Base-by-base conservation (phyloP, 306 rosid species). In the Dryas alaskensis region DNA sequence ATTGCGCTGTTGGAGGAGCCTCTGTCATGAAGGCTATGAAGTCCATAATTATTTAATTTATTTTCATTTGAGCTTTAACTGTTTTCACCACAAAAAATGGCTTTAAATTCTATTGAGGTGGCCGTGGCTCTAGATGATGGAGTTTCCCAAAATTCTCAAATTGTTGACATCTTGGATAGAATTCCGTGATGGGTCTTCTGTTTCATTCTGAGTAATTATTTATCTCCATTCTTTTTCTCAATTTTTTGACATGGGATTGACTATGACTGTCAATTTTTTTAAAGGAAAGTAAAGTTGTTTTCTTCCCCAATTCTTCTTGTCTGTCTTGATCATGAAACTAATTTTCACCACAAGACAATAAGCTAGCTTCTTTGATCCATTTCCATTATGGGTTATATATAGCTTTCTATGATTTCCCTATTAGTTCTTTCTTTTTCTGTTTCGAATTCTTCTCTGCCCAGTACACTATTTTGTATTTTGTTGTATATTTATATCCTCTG, bases 1-100 rank as follows among this genome's bases (percentile, higher is more conserved):
- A 80, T 88, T 84, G 25, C 79, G 80, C 87, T 80, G 85, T 81
- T 12, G 63, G 70, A 44, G 65, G 70, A 70, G 52, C 63, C 60
- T 63, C 10, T 74, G 22, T 25, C 14, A 3, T 7, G 37, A 62
- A 77, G 49, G 65, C 5, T 37, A 58, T 66, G 43, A 43, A 62
- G 67, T 19, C 25, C 67, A 8, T 19, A 42, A 31, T 31, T 31
- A 31, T 2, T 31, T 31, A 31, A 54, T 76, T 45, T 80, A 46
- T 59, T 67, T n/a, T 25, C 52, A 60, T 75, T 67, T 80, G 77
- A 63, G 66, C 61, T 52, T 60, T 49, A 48, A 84, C 69, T 60
- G 72, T 54, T 76, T 67, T 78, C 49, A 77, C 75, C 84, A 58
- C 17, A 69, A 81, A 50, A 73, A 49, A 31, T 70, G 77, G 44